phyloP scores from a whole-genome alignment of 768 basidiomycete species.

The Termitomyces sp. region DNA sequence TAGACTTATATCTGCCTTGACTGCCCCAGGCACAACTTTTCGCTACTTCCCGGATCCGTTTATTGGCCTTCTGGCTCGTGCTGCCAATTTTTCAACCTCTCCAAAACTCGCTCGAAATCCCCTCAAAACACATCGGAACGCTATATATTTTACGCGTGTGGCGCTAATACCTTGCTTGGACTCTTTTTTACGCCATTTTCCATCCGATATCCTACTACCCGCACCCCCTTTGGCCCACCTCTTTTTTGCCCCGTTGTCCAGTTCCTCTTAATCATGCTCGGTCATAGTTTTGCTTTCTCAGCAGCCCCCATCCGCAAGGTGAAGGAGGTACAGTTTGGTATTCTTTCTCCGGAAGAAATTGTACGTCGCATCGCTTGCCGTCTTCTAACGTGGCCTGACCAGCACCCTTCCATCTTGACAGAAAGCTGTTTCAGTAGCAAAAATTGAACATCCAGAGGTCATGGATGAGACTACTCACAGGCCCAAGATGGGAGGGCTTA shows the following conservation, averaged over 20 bases:
- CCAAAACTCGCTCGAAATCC: conserved; percentile 24
- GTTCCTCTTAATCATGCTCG: conserved; percentile 54
- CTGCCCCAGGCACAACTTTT: conserved; percentile 16
- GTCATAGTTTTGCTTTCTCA: conserved; percentile 88
- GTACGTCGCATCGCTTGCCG: conserved; percentile 43
- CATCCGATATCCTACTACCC: conserved; percentile 7
- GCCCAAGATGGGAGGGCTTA: conserved; percentile 89
- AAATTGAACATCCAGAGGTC: conserved; percentile 97
- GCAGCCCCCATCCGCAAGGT: conserved; percentile 94
- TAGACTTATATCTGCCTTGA: conserved; percentile 14
- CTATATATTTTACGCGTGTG: conserved; percentile 14
- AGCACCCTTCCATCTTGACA: conserved; percentile 27
- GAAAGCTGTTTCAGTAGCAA: conserved; percentile 99
- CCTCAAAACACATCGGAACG: conserved; percentile 21
- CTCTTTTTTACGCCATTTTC: conserved; percentile 22
- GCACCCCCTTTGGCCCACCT: conserved; percentile 10
- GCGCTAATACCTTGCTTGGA: conserved; percentile 23
- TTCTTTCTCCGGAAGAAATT: conserved; percentile 98
- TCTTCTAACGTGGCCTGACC: conserved; percentile 3
- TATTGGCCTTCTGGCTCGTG: conserved; percentile 19
- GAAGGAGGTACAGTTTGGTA: conserved; percentile 97
- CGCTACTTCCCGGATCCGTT: conserved; percentile 22
- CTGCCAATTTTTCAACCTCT: conserved; percentile 22
- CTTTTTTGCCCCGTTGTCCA: conserved; percentile 8
- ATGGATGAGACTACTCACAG: conserved; percentile 93